Evolutionary conservation across 2,329 filamentous ascomycete species (phyloP), one percentile per base, ranked within the genome.

Genomic region (Gnomoniopsis smithogilvyi): DNA sequence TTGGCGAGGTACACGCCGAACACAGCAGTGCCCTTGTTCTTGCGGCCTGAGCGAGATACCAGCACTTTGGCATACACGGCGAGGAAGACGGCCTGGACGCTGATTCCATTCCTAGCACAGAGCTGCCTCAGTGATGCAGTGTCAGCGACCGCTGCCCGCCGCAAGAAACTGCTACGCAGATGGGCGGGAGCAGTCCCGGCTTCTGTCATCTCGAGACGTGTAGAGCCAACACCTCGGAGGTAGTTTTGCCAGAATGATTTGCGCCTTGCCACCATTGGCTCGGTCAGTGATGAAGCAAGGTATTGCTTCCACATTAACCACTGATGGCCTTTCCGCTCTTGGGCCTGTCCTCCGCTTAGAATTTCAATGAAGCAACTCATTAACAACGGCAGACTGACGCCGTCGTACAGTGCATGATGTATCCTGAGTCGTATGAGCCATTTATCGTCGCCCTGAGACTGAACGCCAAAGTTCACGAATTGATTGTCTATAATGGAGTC

Each of bases 391-490:
- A 97, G 76, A 66, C 90, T 95, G 61, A 96, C 80, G 6, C 88
- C 92, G 70, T 97, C 94, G 68, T 97, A 98, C 0, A 97, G 78
- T 0, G 90, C 90, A 70, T 98, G 93, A 63, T 96, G 92, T 4
- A 97, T 87, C 26, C 78, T 78, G 6, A 92, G 76, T 2, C 81
- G 73, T 3, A 86, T 56, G 0, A 63, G 45, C 65, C 71, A 73
- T 3, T 64, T 60, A 0, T 64, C 62, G 0, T 63, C 43, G 0
- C 63, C 57, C 3, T 64, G 55, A 1, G 64, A 59, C 2, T 63
- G 45, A 0, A 69, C 60, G 0, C 51, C 43, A 2, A 76, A 51
- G 4, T 63, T 59, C 2, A 69, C 62, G 47, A 73, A 64, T 21
- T 59, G 58, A 19, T 33, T 61, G 3, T 41, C 21, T 17, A n/a